Evolutionary conservation across 306 rosid genomes (phyloP).

Genomic region (Gillenia trifoliata): DNA sequence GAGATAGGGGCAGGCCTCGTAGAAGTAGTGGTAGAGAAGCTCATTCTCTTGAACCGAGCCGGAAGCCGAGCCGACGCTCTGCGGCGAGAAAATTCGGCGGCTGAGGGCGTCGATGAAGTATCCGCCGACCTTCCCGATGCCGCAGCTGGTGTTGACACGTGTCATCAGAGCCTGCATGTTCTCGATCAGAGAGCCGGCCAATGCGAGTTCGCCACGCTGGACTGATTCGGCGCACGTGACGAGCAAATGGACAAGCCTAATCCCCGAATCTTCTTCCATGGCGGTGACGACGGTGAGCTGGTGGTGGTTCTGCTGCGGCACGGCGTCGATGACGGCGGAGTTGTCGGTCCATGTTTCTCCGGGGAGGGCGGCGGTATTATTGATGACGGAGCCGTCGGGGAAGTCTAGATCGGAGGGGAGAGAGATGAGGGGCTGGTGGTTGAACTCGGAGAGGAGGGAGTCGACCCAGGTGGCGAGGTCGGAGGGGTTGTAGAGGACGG

Average conservation of each 20-base stretch:
- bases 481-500: conserved; percentile 66
- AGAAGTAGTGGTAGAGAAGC: conserved; percentile 67
- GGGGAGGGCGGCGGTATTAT: neutral
- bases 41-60: conserved; percentile 45
- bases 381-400: conserved; percentile 32
- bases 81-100: conserved; percentile 52
- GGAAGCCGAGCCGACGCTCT: neutral
- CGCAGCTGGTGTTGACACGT: conserved; percentile 55
- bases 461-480: conserved; percentile 77
- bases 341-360: conserved; percentile 26
- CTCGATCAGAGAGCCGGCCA: conserved; percentile 74
- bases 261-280: conserved; percentile 82
- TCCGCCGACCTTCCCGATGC: conserved; percentile 89
- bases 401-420: conserved; percentile 49
- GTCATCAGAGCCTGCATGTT: conserved; percentile 59
- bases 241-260: conserved; percentile 68
- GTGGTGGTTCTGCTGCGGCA: conserved; percentile 25
- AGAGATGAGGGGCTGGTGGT: conserved; percentile 27
- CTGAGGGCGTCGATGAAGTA: conserved; percentile 77
- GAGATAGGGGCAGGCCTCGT: conserved; percentile 83
- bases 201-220: conserved; percentile 60
- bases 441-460: conserved; percentile 60
- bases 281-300: conserved; percentile 37
- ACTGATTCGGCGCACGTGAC: conserved; percentile 79
- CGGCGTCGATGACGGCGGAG: neutral